These are phyloP conservation scores for Xylariaceae sp. DNA, from an alignment of 2,329 filamentous ascomycete species.

Conservation along the genomic window DNA sequence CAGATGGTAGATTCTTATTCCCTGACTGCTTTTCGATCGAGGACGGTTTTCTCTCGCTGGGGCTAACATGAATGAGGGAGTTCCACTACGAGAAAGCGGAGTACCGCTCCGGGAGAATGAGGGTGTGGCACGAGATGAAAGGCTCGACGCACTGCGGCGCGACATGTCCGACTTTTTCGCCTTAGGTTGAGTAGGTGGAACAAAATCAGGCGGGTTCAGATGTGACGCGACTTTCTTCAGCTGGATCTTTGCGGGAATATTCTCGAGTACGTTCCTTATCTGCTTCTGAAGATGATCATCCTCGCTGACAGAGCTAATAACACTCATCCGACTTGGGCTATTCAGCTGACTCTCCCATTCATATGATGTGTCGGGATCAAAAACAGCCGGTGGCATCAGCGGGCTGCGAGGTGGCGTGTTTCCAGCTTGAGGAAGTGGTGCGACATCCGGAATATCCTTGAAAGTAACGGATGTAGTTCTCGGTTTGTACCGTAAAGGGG, in stretches of 20 bases:
- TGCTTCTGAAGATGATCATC: conserved; percentile 74
- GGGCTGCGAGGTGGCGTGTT: conserved; percentile 39
- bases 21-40: conserved; percentile 51
- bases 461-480: conserved; percentile 38
- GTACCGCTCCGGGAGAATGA: conserved; percentile 47
- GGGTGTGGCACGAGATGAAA: conserved; percentile 35
- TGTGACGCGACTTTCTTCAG: conserved; percentile 55
- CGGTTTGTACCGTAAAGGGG: conserved; percentile 35
- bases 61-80: conserved; percentile 62
- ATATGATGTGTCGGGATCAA: conserved; percentile 42
- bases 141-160: conserved; percentile 44
- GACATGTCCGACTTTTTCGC: conserved; percentile 40
- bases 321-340: conserved; percentile 31
- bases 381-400: conserved; percentile 39
- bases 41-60: conserved; percentile 50
- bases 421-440: conserved; percentile 33
- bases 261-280: conserved; percentile 73
- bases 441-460: conserved; percentile 42
- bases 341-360: conserved; percentile 28
- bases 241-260: conserved; percentile 74
- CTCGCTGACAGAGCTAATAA: conserved; percentile 33
- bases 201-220: conserved; percentile 55
- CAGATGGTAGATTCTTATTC: conserved; percentile 90
- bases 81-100: conserved; percentile 56
- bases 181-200: conserved; percentile 41